Evolutionary conservation across 1,139 yeast species (phyloP).

Genomic region (Diutina mesorugosa): DNA sequence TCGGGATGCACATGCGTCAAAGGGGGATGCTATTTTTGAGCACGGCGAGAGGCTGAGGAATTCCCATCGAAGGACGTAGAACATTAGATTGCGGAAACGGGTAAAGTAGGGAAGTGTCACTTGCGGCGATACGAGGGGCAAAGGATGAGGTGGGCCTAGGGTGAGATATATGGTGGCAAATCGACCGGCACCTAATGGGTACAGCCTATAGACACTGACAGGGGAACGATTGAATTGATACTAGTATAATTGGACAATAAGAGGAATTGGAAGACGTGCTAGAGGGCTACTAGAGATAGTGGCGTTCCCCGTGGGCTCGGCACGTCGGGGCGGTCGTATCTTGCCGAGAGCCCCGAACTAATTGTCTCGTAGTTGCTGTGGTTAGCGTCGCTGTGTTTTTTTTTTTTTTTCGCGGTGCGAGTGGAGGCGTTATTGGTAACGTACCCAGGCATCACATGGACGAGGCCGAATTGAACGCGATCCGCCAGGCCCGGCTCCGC

Average conservation of each 20-base stretch:
- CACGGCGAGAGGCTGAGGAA: not conserved
- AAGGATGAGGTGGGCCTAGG: no score
- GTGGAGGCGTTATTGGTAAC: not conserved
- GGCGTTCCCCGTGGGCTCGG: no score
- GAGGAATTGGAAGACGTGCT: no score
- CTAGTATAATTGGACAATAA: no score
- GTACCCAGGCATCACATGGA: conserved; percentile 25
- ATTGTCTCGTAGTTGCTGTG: not conserved
- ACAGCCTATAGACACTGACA: no score
- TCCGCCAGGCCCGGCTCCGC: conserved; percentile 75
- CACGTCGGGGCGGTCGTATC: not conserved
- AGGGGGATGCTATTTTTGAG: not conserved
- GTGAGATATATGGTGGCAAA: no score
- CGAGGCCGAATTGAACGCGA: conserved; percentile 77
- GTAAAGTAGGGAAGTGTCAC: not conserved
- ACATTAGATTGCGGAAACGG: not conserved
- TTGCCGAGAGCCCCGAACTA: not conserved
- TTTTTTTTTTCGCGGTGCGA: not conserved
- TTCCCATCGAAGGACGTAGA: not conserved
- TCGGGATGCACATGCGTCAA: not conserved
- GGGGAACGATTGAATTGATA: no score
- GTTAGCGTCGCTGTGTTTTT: not conserved
- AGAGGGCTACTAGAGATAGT: no score
- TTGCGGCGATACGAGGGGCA: no score
- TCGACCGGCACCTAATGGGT: no score